These are phyloP conservation scores for Alloteropsis semialata DNA, from an alignment of 176 grass and related monocot genomes.

Conservation along the genomic window DNA sequence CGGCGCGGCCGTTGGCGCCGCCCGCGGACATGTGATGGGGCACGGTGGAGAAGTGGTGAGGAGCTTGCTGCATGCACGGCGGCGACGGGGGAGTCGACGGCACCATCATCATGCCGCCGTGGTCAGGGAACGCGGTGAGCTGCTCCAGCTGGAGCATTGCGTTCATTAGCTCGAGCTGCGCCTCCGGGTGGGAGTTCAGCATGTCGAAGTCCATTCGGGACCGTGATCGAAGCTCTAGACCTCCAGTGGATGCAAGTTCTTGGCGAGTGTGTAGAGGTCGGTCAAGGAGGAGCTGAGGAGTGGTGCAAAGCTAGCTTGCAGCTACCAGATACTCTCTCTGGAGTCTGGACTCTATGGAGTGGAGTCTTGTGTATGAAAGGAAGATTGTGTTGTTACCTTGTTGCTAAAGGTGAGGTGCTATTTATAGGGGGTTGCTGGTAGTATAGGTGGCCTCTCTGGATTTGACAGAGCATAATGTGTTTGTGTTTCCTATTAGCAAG, in stretches of 20 bases:
- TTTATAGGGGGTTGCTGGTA: slow-evolving; percentile 52
- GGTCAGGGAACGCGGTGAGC: slow-evolving; percentile 26
- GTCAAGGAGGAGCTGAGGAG: not conserved
- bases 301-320: slow-evolving; percentile 20
- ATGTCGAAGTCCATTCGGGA: slow-evolving; percentile 64
- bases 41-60: slow-evolving; percentile 14
- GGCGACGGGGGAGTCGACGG: slow-evolving; percentile 36
- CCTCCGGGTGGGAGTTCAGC: slow-evolving; percentile 61
- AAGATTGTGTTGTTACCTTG: slow-evolving; percentile 21
- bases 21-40: slow-evolving; percentile 29
- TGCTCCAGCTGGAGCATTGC: slow-evolving; percentile 81
- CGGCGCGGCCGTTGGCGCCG: slow-evolving; percentile 1
- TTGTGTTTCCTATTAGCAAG: not conserved
- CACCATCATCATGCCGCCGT: slow-evolving; percentile 29
- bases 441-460: slow-evolving; percentile 28
- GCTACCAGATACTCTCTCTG: too few species aligned
- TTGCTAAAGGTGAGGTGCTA: slow-evolving; percentile 35
- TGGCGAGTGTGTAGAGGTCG: not conserved
- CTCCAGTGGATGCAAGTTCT: not conserved
- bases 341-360: too few species aligned
- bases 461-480: slow-evolving; percentile 33
- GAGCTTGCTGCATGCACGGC: slow-evolving; percentile 10
- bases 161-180: slow-evolving; percentile 83
- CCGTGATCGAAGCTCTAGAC: not conserved
- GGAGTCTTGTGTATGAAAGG: slow-evolving; percentile 18